Evolutionary conservation across 2,329 filamentous ascomycete genomes (phyloP), one percentile per base, ranked within the genome.

Genomic region (Aspergillus udagawae): DNA sequence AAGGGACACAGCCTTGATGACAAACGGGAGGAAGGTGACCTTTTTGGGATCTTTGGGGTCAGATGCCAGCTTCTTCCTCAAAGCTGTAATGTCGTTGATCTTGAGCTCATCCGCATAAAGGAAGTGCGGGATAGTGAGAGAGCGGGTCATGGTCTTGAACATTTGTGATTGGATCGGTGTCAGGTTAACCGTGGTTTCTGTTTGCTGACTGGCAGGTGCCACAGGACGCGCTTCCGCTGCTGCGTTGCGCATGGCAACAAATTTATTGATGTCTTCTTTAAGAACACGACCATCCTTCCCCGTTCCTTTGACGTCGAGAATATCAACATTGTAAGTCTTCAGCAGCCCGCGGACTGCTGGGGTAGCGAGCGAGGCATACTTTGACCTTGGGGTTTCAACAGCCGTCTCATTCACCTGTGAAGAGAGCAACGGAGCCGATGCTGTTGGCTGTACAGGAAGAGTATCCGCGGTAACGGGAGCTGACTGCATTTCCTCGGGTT

Each of bases 131-230:
- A 97, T 97, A 52, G 77, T 85, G 61, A 99, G 83, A 2, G 93
- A 97, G 57, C 86, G 86, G 14, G 93, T 97, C 94, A 99, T 99
- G 59, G 87, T 84, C 79, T 95, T 97, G 86, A 96, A 97, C 94
- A 99, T 99, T 70, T 91, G 89, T 41, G 84, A 82, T 77, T 97
- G 93, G 14, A 90, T 89, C 41, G 87, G 87, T 12, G 90, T 90
- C 60, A 99, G 80, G 56, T 84, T 79, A 32, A 88, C 81, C 1
- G 80, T 75, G 8, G 86, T 89, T 74, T 97, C 94, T 54, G 78
- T 78, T 72, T 90, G 88, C 44, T 66, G 69, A 44, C 70, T 59
- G 49, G 78, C 76, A 2, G 80, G 66, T 23, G 73, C 65, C 60
- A 73, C 63, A 51, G 72, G 51, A 52, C 58, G 65, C 53, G 60